Conservation (phyloP, 2,329 filamentous ascomycete genomes). For the Monilinia polystroma region DNA sequence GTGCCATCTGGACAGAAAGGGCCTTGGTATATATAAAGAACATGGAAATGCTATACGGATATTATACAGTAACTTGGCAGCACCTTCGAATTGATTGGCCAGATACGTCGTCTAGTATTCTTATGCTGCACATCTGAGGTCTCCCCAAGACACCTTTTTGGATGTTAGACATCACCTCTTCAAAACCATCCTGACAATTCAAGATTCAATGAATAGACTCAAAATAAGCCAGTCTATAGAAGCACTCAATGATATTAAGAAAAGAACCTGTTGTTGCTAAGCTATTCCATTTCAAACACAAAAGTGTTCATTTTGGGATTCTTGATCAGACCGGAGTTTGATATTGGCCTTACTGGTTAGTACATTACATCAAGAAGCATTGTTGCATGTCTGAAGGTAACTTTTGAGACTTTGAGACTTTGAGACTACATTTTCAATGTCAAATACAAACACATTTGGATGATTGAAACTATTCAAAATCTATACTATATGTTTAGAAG, state of each 20-base stretch:
- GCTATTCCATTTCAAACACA: background rate
- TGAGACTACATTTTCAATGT: background rate
- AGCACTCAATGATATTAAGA: fast-evolving
- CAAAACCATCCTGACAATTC: background rate
- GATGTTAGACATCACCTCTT: background rate
- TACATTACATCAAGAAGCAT: background rate
- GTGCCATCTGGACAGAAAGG: no score
- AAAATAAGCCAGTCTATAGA: background rate
- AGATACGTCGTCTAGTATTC: background rate
- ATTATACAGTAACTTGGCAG: no score
- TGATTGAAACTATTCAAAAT: background rate
- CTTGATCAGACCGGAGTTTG: background rate
- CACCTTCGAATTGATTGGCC: background rate
- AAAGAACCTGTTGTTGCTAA: background rate
- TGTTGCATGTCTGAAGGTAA: background rate
- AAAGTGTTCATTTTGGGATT: background rate
- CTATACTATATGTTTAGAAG: background rate
- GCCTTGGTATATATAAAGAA: background rate
- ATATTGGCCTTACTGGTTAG: background rate
- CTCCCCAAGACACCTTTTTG: background rate
- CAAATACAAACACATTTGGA: background rate
- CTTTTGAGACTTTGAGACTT: background rate
- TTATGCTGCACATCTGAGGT: background rate
- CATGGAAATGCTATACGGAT: no score
- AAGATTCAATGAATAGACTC: background rate